These are phyloP conservation scores for Penicillium antarcticum DNA, from an alignment of 495 filamentous ascomycete genomes.

Conservation along the genomic window DNA sequence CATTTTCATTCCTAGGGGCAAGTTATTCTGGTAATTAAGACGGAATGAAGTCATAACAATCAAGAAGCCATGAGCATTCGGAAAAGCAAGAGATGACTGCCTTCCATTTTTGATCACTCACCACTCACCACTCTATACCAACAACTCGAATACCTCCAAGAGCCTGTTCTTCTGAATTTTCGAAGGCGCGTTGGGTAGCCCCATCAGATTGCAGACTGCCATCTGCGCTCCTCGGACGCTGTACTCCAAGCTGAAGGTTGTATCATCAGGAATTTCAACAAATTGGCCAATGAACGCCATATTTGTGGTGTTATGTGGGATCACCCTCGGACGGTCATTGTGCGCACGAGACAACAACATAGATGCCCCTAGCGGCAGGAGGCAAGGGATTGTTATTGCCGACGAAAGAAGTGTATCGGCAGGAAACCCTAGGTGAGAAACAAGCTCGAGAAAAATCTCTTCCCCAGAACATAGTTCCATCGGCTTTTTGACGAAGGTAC, in stretches of 20 bases:
- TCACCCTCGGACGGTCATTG: conserved; percentile 34
- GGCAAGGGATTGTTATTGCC: conserved; percentile 36
- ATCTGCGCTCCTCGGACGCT: conserved; percentile 41
- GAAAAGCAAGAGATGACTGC: too few relatives aligned
- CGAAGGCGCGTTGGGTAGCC: too few relatives aligned
- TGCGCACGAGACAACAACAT: conserved; percentile 25
- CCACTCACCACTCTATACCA: too few relatives aligned
- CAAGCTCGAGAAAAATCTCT: conserved; percentile 39
- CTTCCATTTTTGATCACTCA: too few relatives aligned
- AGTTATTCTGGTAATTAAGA: too few relatives aligned
- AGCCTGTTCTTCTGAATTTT: too few relatives aligned
- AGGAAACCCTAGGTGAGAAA: conserved; percentile 29
- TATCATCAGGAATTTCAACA: conserved; percentile 40
- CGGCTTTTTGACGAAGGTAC: conserved; percentile 36
- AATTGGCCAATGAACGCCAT: conserved; percentile 41
- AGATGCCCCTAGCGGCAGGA: conserved; percentile 27
- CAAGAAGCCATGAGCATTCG: too few relatives aligned
- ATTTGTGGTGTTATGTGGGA: conserved; percentile 34
- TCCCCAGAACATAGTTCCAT: conserved; percentile 39
- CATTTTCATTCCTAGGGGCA: too few relatives aligned
- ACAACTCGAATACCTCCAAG: too few relatives aligned
- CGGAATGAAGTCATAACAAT: too few relatives aligned
- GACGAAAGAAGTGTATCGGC: conserved; percentile 15
- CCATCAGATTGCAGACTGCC: conserved; percentile 33
- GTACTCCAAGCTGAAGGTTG: conserved; percentile 40